Base-by-base conservation (phyloP, 1,284 basidiomycete genomes). In the Leccinum griseonigrum region DNA sequence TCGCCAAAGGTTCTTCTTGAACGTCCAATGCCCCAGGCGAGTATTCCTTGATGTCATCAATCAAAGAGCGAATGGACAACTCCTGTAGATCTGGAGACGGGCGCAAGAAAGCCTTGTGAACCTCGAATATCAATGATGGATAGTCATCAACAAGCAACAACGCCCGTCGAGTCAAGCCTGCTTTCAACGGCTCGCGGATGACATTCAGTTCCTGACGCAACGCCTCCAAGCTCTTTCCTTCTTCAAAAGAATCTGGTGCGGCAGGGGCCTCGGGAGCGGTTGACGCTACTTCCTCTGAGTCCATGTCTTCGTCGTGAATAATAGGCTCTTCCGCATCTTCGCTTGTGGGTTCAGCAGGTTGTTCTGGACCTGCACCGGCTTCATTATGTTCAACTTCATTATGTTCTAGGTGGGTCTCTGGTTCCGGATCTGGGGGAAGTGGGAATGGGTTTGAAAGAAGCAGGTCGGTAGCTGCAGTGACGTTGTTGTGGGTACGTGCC, bases 391-490 rank as follows among this genome's bases (percentile, higher is more conserved):
- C 9, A 22, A 22, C 22, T 22, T 22, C 22, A 22, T 26, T 43
- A 34, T 11, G 76, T 36, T 69, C 77, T n/a, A 59, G 11, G 1
- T 79, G 61, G 22, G n/a, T 3, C 43, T 78, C 76, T 29, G 80
- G 69, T 10, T 70, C 77, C 1, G 28, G 28, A 10, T 70, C 89
- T 7, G 86, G 83, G 34, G 85, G 84, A 60, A 94, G 83, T 3
- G 90, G 83, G 69, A 92, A 92, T 0, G 94, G 95, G 69, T 94
- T 88, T 1, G 85, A 84, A 26, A 99, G 80, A 1, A 99, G 82
- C 18, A 94, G 82, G 69, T 99, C 97, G 0, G 97, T 91, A 2
- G 97, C 97, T 6, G 91, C 87, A 43, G 83, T 89, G 67, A 98
- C 82, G 68, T 97, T 97, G 77, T 98, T 98, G 64, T 91, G 86